Evolutionary conservation across 1,139 yeast genomes (phyloP).

Genomic region (Diutina pseudorugosa): DNA sequence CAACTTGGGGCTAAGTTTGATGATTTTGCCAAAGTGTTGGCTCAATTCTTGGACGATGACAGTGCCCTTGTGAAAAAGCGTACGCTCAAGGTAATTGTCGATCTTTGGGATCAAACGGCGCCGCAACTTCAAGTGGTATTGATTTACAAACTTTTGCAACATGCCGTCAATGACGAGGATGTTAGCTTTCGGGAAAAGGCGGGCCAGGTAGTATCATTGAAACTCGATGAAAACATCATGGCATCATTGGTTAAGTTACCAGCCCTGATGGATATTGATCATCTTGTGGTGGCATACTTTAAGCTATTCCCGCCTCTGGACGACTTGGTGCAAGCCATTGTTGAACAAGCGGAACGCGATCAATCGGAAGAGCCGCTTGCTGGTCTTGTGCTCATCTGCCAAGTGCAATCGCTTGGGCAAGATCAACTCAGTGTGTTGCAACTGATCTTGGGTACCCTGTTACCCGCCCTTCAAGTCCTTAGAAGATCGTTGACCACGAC

Average conservation of each 20-base stretch:
- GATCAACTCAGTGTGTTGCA: neutral
- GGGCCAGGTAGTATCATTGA: neutral
- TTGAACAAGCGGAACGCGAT: neutral
- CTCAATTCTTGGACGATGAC: neutral
- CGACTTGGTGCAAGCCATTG: neutral
- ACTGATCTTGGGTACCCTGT: neutral
- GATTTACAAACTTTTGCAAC: neutral
- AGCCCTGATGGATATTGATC: neutral
- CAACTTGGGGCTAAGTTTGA: conserved; percentile 1
- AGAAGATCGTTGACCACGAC: neutral
- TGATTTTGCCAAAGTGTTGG: neutral
- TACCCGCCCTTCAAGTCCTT: neutral
- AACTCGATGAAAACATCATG: neutral
- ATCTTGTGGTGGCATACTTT: neutral
- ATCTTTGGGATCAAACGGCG: neutral
- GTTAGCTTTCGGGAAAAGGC: neutral
- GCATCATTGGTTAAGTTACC: neutral
- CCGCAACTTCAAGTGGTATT: neutral
- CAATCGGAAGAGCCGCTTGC: neutral
- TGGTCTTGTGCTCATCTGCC: neutral
- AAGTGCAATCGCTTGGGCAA: neutral
- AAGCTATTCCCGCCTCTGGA: neutral
- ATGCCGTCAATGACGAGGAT: neutral
- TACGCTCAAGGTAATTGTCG: neutral
- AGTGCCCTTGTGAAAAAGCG: neutral